Conservation (phyloP, 2,329 filamentous ascomycete genomes). For the Epicoccum sorghinum region DNA sequence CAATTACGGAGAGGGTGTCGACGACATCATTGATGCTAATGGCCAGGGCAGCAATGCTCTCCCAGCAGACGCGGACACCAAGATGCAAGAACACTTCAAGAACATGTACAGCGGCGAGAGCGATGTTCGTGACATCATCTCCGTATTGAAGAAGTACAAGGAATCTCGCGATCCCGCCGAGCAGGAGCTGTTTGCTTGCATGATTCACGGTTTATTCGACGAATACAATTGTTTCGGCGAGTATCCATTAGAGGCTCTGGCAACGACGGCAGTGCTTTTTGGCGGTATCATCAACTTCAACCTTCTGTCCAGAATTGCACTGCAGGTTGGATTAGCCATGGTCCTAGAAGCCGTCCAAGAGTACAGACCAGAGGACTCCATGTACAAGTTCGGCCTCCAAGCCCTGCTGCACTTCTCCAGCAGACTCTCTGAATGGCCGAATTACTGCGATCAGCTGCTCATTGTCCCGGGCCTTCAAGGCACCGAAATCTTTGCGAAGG, state of each 20-base stretch:
- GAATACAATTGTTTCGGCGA: slow-evolving; percentile 95
- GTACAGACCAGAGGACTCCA: slow-evolving; percentile 79
- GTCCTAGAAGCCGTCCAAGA: slow-evolving; percentile 95
- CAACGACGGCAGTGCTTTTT: slow-evolving; percentile 94
- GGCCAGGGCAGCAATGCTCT: slow-evolving; percentile 81
- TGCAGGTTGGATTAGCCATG: slow-evolving; percentile 95
- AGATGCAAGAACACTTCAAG: slow-evolving; percentile 98
- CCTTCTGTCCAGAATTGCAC: slow-evolving; percentile 84
- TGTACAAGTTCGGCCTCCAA: slow-evolving; percentile 98
- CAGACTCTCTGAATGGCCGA: slow-evolving; percentile 91
- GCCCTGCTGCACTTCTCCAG: slow-evolving; percentile 86
- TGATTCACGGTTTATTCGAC: slow-evolving; percentile 97
- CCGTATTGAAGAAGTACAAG: slow-evolving; percentile 85
- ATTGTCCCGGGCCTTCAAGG: slow-evolving; percentile 81
- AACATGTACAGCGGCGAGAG: slow-evolving; percentile 95
- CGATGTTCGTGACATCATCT: slow-evolving; percentile 83
- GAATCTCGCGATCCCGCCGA: slow-evolving; percentile 81
- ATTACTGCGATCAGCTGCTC: slow-evolving; percentile 84
- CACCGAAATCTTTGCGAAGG: slow-evolving; percentile 83
- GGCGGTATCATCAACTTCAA: slow-evolving; percentile 95
- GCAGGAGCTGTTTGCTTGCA: slow-evolving; percentile 95
- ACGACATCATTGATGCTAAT: slow-evolving; percentile 88
- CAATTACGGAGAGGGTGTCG: slow-evolving; percentile 92
- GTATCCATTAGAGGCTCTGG: slow-evolving; percentile 93
- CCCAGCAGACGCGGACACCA: slow-evolving; percentile 77